These are phyloP conservation scores for Penicillium pancosmium DNA, from an alignment of 495 filamentous ascomycete species.

Conservation along the genomic window DNA sequence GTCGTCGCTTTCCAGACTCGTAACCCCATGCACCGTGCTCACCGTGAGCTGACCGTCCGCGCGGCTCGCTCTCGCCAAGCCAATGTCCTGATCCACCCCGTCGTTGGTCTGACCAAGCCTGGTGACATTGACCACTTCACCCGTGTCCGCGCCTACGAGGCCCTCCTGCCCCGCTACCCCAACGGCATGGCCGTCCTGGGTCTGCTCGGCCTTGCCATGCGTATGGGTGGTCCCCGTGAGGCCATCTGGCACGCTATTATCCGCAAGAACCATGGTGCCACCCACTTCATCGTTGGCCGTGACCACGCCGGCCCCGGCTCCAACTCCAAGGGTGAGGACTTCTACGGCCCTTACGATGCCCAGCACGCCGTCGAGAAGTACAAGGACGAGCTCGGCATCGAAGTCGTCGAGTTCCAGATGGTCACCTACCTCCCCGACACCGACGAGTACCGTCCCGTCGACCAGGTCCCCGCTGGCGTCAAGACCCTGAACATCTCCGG, in stretches of 20 bases:
- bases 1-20: conserved; percentile 99
- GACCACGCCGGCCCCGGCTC: conserved; percentile 97
- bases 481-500: conserved; percentile 97
- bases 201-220: conserved; percentile 94
- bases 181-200: conserved; percentile 99
- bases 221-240: conserved; percentile 97
- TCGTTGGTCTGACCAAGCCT: conserved; percentile 97
- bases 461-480: conserved; percentile 80
- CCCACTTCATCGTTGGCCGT: conserved; percentile 98
- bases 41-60: conserved; percentile 95
- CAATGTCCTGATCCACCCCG: conserved; percentile 98
- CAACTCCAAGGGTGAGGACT: conserved; percentile 94
- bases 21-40: conserved; percentile 99
- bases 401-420: conserved; percentile 98
- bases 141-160: conserved; percentile 96
- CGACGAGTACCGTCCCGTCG: conserved; percentile 92
- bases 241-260: conserved; percentile 99
- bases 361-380: conserved; percentile 98
- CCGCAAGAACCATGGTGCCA: conserved; percentile 98
- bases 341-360: conserved; percentile 99
- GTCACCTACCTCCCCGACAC: conserved; percentile 97
- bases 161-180: conserved; percentile 93
- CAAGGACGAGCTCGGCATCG: conserved; percentile 91
- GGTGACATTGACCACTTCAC: conserved; percentile 99
- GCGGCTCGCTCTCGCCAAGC: conserved; percentile 93